These are phyloP conservation scores for Bathelium albidoporum DNA, from an alignment of 495 filamentous ascomycete genomes.

Conservation along the genomic window DNA sequence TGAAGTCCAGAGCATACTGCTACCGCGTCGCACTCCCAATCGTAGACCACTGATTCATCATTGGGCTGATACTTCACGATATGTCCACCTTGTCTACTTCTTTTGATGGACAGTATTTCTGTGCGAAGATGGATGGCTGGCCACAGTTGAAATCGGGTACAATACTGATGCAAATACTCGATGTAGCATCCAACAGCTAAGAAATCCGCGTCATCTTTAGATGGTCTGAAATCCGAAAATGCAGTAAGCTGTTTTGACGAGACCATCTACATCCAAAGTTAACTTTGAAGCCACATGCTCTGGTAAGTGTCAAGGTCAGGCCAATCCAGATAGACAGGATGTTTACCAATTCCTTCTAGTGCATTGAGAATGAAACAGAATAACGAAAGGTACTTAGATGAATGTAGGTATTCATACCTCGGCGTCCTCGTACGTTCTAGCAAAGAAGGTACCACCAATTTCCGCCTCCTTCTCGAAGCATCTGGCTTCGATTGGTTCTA, in stretches of 20 bases:
- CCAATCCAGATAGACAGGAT: no score
- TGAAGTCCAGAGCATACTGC: conserved; percentile 35
- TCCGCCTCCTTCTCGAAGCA: conserved; percentile 20
- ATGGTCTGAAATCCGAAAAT: conserved; percentile 34
- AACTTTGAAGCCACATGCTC: no score
- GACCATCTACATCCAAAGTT: no score
- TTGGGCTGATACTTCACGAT: conserved; percentile 20
- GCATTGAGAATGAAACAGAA: no score
- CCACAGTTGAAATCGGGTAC: conserved; percentile 32
- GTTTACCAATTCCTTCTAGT: no score
- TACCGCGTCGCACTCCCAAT: conserved; percentile 33
- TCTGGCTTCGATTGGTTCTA: conserved; percentile 25
- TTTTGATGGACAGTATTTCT: conserved; percentile 17
- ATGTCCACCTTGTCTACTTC: conserved; percentile 21
- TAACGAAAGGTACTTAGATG: background rate
- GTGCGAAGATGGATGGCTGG: conserved; percentile 31
- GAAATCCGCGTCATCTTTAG: conserved; percentile 28
- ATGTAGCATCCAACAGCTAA: conserved; percentile 26
- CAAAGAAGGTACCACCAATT: conserved; percentile 16
- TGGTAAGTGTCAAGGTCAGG: no score
- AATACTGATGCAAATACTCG: conserved; percentile 34
- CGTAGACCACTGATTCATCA: conserved; percentile 6
- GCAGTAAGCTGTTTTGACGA: conserved; percentile 34
- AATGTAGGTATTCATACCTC: background rate
- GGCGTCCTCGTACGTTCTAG: background rate